Evolutionary conservation across 2,329 filamentous ascomycete species (phyloP).

Genomic region (Penicillium sp.): DNA sequence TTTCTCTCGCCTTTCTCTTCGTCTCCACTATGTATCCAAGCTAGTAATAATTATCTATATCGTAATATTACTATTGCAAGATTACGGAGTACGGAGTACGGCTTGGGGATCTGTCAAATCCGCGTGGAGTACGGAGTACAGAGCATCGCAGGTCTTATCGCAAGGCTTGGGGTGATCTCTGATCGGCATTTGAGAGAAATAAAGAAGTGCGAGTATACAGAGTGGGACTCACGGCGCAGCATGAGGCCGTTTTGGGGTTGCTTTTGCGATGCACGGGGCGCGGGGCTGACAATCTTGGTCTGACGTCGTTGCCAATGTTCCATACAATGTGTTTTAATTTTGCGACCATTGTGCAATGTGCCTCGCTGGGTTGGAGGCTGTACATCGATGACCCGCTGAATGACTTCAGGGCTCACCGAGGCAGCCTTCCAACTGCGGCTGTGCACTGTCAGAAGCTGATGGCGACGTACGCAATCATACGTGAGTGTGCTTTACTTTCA

Average conservation of each 20-base stretch:
- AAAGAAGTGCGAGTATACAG: no score
- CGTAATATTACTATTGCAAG: no score
- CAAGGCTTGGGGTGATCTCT: no score
- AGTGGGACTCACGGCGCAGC: not conserved
- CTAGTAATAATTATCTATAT: not conserved
- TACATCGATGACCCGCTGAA: not conserved
- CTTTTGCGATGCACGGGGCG: not conserved
- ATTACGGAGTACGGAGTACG: no score
- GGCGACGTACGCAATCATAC: not conserved
- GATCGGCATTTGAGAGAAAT: no score
- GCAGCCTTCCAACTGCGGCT: not conserved
- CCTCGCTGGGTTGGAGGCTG: not conserved
- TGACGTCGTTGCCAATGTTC: not conserved
- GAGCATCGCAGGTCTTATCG: no score
- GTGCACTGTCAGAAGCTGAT: not conserved
- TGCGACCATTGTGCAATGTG: no score
- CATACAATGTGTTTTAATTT: not conserved
- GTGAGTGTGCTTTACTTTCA: not conserved
- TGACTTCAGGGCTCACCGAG: no score
- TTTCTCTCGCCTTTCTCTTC: not conserved
- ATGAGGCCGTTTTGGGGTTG: not conserved
- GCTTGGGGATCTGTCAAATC: no score
- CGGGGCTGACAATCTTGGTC: not conserved
- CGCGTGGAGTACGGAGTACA: no score
- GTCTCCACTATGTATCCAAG: not conserved